phyloP scores from a whole-genome alignment of 176 grass and related monocot genomes.

The Oryza coarctata region DNA sequence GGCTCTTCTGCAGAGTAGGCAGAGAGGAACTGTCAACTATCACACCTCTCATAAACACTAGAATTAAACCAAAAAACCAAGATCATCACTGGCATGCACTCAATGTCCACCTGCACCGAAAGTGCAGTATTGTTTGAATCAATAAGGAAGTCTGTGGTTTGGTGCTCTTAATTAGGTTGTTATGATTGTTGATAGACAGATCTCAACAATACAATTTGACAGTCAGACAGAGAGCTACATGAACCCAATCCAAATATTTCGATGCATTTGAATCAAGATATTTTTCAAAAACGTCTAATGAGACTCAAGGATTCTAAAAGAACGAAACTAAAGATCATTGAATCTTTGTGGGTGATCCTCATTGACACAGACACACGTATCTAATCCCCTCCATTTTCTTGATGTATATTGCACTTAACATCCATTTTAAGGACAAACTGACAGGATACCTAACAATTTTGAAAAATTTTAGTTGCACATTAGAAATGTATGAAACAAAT shows the following conservation, averaged over 20 bases:
- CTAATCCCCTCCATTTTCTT: background rate
- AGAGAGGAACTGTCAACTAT: slow-evolving; percentile 15
- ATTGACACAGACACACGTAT: background rate
- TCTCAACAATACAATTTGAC: background rate
- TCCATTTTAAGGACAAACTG: slow-evolving; percentile 10
- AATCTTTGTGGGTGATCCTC: background rate
- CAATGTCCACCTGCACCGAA: slow-evolving; percentile 19
- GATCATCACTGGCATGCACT: slow-evolving; percentile 22
- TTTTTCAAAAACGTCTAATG: background rate
- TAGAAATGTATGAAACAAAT: background rate
- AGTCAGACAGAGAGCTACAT: background rate
- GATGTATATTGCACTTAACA: background rate
- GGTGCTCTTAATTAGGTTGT: background rate
- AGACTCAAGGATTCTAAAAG: background rate
- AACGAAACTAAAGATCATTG: background rate
- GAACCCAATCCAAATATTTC: background rate
- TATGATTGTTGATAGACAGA: background rate
- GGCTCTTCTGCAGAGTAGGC: slow-evolving; percentile 15
- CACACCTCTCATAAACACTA: background rate
- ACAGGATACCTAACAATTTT: slow-evolving; percentile 20
- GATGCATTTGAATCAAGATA: background rate
- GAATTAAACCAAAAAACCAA: background rate
- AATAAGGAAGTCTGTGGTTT: background rate
- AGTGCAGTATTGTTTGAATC: slow-evolving; percentile 5
- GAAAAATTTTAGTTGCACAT: background rate